A percentile compares a stretch with the other conserved stretches of the same genome.
phyloP scores from a whole-genome alignment of 1,139 yeast genomes.

The Kodamaea sp. region DNA sequence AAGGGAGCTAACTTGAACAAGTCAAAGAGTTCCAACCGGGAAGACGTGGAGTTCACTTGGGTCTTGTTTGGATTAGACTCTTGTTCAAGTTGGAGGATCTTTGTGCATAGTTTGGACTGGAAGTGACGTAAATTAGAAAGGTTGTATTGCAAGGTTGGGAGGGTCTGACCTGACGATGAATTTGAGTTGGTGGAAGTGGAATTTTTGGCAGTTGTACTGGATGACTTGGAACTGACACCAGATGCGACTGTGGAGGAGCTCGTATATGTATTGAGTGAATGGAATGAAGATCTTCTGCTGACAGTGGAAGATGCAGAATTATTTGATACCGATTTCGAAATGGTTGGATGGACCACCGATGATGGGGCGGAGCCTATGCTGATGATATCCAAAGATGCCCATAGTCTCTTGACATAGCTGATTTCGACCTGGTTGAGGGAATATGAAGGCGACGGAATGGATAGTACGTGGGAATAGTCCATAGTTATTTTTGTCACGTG shows the following conservation, averaged over 20 bases:
- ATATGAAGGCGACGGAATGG: constrained; percentile 7
- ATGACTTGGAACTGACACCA: background rate
- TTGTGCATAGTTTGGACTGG: constrained; percentile 9
- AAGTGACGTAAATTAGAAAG: constrained; percentile 8
- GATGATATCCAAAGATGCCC: constrained; percentile 17
- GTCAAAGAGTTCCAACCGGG: constrained; percentile 11
- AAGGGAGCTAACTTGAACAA: constrained; percentile 7
- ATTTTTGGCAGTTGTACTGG: background rate
- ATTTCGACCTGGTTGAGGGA: constrained; percentile 17
- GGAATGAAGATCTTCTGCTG: constrained; percentile 3
- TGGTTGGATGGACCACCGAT: background rate
- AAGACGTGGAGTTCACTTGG: constrained; percentile 2
- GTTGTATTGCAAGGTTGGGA: constrained; percentile 10
- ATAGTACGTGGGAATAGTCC: too few species aligned
- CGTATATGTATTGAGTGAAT: constrained; percentile 2
- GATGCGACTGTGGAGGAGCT: background rate
- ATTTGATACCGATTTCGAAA: background rate
- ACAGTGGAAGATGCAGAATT: background rate
- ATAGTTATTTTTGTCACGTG: too few species aligned
- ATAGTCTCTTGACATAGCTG: constrained; percentile 14
- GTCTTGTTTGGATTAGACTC: constrained; percentile 2
- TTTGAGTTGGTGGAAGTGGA: background rate
- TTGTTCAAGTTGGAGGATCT: constrained; percentile 9
- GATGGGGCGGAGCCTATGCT: constrained; percentile 2
- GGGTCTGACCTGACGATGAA: background rate